These are phyloP conservation scores for Penicillium sp. DNA, from an alignment of 2,329 filamentous ascomycete genomes.

Conservation along the genomic window DNA sequence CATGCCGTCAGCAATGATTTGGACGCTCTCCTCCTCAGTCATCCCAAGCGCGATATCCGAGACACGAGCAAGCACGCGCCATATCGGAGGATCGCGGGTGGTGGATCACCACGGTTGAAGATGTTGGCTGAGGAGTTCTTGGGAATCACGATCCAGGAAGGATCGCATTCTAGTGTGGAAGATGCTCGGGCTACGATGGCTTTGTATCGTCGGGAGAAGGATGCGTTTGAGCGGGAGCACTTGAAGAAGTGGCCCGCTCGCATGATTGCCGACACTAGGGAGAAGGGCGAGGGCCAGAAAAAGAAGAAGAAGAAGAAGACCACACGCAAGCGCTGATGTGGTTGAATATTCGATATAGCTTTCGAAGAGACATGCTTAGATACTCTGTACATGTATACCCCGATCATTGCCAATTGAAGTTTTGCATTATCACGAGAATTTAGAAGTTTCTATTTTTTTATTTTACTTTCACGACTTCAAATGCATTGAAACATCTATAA, in stretches of 20 bases:
- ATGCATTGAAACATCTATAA: neutral
- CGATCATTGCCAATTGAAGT: constrained; percentile 19
- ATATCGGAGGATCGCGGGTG: constrained; percentile 63
- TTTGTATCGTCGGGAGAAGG: constrained; percentile 79
- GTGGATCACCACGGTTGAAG: constrained; percentile 54
- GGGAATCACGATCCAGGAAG: constrained; percentile 60
- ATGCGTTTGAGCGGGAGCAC: constrained; percentile 80
- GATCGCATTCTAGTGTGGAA: constrained; percentile 62
- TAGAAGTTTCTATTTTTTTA: no score
- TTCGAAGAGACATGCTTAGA: constrained; percentile 7
- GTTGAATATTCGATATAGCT: constrained; percentile 7
- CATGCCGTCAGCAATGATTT: constrained; percentile 81
- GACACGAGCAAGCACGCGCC: constrained; percentile 78
- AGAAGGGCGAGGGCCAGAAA: constrained; percentile 39
- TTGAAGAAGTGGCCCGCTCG: constrained; percentile 61
- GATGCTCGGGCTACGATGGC: constrained; percentile 91
- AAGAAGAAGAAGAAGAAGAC: constrained; percentile 51
- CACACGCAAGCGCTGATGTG: constrained; percentile 40
- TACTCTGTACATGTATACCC: constrained; percentile 27
- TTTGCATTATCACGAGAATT: constrained; percentile 5
- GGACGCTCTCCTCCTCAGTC: constrained; percentile 70
- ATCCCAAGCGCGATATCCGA: constrained; percentile 74
- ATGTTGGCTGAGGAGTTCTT: constrained; percentile 57
- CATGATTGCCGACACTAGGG: constrained; percentile 34
- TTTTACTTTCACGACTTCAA: no score